Percentiles rank a stretch among this genome's conserved stretches.
Evolutionary conservation across 768 basidiomycete species (phyloP).

Genomic region (Tulasnella sp.): DNA sequence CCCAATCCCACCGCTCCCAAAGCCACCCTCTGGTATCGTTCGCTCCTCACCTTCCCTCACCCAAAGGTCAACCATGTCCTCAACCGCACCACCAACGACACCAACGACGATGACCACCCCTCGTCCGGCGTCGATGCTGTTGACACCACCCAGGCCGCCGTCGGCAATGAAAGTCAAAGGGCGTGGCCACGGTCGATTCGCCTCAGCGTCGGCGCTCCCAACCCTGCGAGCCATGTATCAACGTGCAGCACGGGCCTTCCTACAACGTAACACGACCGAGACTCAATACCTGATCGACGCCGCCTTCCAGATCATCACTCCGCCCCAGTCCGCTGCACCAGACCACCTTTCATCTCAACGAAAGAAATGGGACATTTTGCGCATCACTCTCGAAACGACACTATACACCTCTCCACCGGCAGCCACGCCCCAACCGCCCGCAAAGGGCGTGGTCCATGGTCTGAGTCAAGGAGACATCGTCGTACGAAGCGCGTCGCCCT

Average conservation of each 20-base stretch:
- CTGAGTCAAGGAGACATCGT: background rate
- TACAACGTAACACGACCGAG: slow-evolving; percentile 57
- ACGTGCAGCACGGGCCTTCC: slow-evolving; percentile 67
- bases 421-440: background rate
- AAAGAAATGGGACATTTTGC: slow-evolving; percentile 78
- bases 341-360: slow-evolving; percentile 38
- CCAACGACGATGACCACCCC: background rate
- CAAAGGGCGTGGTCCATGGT: background rate
- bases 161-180: background rate
- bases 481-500: slow-evolving; percentile 21
- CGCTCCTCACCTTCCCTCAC: background rate
- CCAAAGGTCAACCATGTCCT: background rate
- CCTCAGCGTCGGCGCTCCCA: background rate
- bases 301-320: slow-evolving; percentile 48
- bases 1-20: background rate
- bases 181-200: background rate
- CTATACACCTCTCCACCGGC: slow-evolving; percentile 35
- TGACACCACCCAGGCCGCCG: background rate
- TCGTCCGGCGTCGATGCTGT: background rate
- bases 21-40: background rate
- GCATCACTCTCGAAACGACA: slow-evolving; percentile 71
- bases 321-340: slow-evolving; percentile 30
- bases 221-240: slow-evolving; percentile 62
- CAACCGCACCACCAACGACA: background rate
- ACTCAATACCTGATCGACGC: slow-evolving; percentile 54